Conservation (phyloP, 129 eudicot species). For the Chrysanthemum seticuspe region DNA sequence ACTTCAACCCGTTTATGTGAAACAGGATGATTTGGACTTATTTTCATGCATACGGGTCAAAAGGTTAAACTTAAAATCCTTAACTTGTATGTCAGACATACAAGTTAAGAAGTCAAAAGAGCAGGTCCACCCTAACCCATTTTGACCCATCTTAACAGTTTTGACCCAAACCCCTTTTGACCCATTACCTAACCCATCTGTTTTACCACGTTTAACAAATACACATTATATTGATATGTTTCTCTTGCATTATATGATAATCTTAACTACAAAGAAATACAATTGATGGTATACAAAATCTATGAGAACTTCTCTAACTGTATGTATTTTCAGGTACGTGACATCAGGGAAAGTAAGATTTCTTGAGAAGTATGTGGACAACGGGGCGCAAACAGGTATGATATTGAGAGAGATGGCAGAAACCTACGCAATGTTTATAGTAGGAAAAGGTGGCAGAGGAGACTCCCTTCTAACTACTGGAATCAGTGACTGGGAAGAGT, state of each 20-base stretch:
- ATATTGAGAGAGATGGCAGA: constrained; percentile 74
- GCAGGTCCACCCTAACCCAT: not conserved
- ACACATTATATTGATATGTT: too few relatives aligned
- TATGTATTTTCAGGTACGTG: constrained; percentile 57
- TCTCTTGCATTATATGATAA: too few relatives aligned
- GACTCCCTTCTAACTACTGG: constrained; percentile 68
- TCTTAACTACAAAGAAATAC: too few relatives aligned
- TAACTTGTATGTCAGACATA: not conserved
- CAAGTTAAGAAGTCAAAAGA: too few relatives aligned
- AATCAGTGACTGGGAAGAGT: constrained; percentile 98
- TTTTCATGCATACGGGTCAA: not conserved
- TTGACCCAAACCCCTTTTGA: not conserved
- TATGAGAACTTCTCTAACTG: constrained; percentile 1
- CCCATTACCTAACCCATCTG: not conserved
- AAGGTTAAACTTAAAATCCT: not conserved
- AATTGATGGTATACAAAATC: constrained; percentile 1
- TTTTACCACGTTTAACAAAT: not conserved
- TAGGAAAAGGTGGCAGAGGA: constrained; percentile 79
- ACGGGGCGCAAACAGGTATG: constrained; percentile 67
- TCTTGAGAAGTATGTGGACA: constrained; percentile 72
- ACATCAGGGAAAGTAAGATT: constrained; percentile 83
- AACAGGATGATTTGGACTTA: not conserved
- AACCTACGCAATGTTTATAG: constrained; percentile 75
- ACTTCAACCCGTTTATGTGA: not conserved
- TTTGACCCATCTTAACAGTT: not conserved